A percentile compares a stretch with the other conserved stretches of the same genome.
phyloP scores from a whole-genome alignment of 2,329 filamentous ascomycete genomes.

The Rhytidhysteron rufulum region DNA sequence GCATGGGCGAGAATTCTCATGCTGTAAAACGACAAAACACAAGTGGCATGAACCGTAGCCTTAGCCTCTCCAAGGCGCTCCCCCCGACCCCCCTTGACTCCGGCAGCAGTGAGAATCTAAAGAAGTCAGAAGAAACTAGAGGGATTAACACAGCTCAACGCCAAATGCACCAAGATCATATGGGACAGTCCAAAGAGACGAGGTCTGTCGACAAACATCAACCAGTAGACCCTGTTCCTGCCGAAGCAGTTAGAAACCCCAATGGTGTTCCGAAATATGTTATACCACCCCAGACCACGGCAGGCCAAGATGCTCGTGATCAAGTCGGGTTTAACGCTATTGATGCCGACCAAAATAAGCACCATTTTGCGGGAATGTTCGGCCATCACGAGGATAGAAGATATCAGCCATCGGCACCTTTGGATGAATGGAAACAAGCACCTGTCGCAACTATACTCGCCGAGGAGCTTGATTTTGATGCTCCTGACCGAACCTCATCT shows the following conservation, averaged over 20 bases:
- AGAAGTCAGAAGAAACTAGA: conserved; percentile 25
- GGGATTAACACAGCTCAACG: conserved; percentile 32
- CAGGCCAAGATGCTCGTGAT: conserved; percentile 32
- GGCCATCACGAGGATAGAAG: conserved; percentile 42
- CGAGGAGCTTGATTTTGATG: conserved; percentile 42
- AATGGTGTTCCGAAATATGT: conserved; percentile 21
- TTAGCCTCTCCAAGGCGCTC: conserved; percentile 27
- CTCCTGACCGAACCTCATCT: conserved; percentile 19
- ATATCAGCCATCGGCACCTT: conserved; percentile 57
- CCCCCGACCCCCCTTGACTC: conserved; percentile 15
- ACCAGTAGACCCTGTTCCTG: conserved; percentile 30
- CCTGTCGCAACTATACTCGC: conserved; percentile 35
- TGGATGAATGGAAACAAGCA: conserved; percentile 54
- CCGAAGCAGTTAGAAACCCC: conserved; percentile 19
- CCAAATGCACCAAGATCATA: conserved; percentile 37
- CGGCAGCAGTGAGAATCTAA: conserved; percentile 10
- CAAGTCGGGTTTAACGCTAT: conserved; percentile 39
- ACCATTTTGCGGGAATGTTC: conserved; percentile 23
- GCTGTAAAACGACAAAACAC: conserved; percentile 16
- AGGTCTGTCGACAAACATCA: conserved; percentile 33
- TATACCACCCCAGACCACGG: conserved; percentile 34
- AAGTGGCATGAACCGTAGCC: conserved; percentile 28
- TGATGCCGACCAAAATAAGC: conserved; percentile 22
- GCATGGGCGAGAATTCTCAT: conserved; percentile 21
- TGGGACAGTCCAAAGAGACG: conserved; percentile 29